Conservation (phyloP, 768 basidiomycete genomes). For the Cubamyces sp. region DNA sequence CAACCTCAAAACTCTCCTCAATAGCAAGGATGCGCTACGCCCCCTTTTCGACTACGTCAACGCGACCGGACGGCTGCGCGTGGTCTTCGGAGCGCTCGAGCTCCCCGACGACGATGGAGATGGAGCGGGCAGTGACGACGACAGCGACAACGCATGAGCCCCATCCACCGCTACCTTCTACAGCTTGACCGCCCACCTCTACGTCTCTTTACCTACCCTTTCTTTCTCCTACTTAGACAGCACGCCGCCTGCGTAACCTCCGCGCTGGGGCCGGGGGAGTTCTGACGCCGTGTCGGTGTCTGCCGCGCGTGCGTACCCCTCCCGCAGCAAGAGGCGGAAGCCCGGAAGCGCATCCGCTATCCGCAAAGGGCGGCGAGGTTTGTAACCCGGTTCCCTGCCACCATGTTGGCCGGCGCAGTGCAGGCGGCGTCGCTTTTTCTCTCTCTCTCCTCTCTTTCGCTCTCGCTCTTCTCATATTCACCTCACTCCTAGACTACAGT, state of each 20-base stretch:
- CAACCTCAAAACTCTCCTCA: conserved; percentile 11
- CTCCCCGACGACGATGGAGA: neutral
- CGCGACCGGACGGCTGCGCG: conserved; percentile 16
- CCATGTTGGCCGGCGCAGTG: conserved; percentile 1
- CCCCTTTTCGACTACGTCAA: conserved; percentile 20
- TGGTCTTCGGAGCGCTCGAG: neutral
- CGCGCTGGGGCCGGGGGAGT: neutral
- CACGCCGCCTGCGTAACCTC: neutral
- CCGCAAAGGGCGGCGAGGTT: conserved; percentile 8
- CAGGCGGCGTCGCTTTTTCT: neutral
- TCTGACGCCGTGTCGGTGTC: conserved; percentile 1
- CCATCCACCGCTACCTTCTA: neutral
- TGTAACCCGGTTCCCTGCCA: conserved; percentile 8
- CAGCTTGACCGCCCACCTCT: neutral
- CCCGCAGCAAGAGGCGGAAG: conserved; percentile 12
- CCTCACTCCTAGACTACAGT: neutral
- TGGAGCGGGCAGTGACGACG: neutral
- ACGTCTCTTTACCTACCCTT: too few species aligned
- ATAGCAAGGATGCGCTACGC: neutral
- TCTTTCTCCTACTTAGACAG: too few species aligned
- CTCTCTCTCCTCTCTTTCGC: too few species aligned
- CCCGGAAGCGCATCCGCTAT: conserved; percentile 1
- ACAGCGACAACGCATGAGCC: neutral
- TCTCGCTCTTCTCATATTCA: neutral
- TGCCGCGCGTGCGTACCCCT: conserved; percentile 2